Base-by-base conservation (phyloP, 495 filamentous ascomycete genomes). In the Diplogelasinospora grovesii region DNA sequence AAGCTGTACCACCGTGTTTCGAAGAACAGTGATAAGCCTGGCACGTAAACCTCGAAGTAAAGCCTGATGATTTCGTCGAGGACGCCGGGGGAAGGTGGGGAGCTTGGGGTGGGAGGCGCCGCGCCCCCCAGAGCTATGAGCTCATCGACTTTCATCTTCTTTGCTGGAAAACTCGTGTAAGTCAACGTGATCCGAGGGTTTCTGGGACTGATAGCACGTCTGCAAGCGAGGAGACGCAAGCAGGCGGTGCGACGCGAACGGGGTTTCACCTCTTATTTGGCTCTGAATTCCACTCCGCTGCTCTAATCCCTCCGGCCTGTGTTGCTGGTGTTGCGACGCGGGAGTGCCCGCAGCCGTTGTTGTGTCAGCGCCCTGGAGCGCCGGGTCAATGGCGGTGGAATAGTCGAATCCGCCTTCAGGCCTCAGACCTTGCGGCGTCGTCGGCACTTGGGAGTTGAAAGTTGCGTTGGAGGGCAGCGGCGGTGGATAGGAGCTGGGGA, bases 1-100 rank as follows among this genome's bases (percentile, higher is more conserved):
- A 71, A 37, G 36, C 71, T 63, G 57, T 83, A 95, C 87, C 87
- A 95, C 22, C 70, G 71, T n/a, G 86, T 83, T 50, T 95, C 89
- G 39, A 95, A 75, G 44, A 94, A 81, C 39, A 75, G 77, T 50
- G 86, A 78, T 24, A 95, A 78, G 18, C 83, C 86, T 1, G 77
- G 75, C 13, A 78, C 78, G 56, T 92, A 95, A 36, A 85, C 78
- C 31, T 81, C 79, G 41, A 75, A 67, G 61, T 85, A 94, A 8
- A 92, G 69, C 42, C 77, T 76, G 41, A 77, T 75, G 39, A 89
- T 79, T 59, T 94, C 82, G 44, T 83, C 77, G 22, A 82, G 54
- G 19, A 66, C 64, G 1, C 70, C 67, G 20, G 72, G 59, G 24
- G 80, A 48, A 25, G 35, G 54, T 30, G 75, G 70, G 32, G 77